These are phyloP conservation scores for Colletotrichum liaoningense DNA, from an alignment of 2,329 filamentous ascomycete species.

Conservation along the genomic window DNA sequence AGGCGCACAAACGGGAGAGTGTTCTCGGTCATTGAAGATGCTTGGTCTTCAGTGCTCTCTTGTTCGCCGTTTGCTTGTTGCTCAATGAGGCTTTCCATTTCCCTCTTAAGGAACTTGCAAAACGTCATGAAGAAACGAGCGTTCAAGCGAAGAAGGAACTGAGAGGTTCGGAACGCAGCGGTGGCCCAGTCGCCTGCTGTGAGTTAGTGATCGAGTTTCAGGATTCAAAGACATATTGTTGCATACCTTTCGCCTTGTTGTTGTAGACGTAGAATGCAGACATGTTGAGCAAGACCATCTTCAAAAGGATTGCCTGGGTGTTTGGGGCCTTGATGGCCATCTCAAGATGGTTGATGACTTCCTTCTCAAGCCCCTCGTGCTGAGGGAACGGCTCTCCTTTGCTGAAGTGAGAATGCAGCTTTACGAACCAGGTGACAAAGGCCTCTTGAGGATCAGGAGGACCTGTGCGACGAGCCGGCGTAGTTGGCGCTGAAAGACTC, in stretches of 20 bases:
- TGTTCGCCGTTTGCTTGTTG: slow-evolving; percentile 47
- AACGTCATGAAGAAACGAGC: slow-evolving; percentile 80
- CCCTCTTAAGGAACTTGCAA: slow-evolving; percentile 76
- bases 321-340: slow-evolving; percentile 77
- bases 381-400: slow-evolving; percentile 79
- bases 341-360: slow-evolving; percentile 83
- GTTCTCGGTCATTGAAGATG: slow-evolving; percentile 52
- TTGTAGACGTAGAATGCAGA: slow-evolving; percentile 82
- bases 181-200: slow-evolving; percentile 58
- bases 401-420: slow-evolving; percentile 87
- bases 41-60: slow-evolving; percentile 39
- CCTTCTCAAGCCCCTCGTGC: slow-evolving; percentile 84
- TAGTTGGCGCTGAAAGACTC: slow-evolving; percentile 55
- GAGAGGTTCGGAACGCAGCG: slow-evolving; percentile 59
- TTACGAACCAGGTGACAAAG: slow-evolving; percentile 84
- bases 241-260: slow-evolving; percentile 61
- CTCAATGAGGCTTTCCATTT: slow-evolving; percentile 66
- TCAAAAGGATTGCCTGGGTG: slow-evolving; percentile 75
- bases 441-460: slow-evolving; percentile 69
- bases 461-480: slow-evolving; percentile 45
- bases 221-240: too few relatives aligned
- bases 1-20: slow-evolving; percentile 64
- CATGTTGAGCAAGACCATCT: slow-evolving; percentile 88
- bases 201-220: too few relatives aligned
- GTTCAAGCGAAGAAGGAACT: slow-evolving; percentile 82